These are phyloP conservation scores for Noccaea caerulescens DNA, from an alignment of 345 rosid genomes.

Conservation along the genomic window DNA sequence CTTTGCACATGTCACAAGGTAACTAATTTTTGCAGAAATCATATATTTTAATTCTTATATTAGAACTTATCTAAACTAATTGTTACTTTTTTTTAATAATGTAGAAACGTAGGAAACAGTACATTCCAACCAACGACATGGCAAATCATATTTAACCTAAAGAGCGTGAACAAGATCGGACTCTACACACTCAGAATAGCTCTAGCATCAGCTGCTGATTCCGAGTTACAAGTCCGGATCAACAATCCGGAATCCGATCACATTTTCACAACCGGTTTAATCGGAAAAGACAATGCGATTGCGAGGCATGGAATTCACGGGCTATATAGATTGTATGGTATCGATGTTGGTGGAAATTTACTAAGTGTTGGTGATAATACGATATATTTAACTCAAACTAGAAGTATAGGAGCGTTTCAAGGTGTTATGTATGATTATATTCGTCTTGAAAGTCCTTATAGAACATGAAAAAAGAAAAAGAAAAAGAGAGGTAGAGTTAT, in stretches of 20 bases:
- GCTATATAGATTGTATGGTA: slow-evolving; percentile 64
- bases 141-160: slow-evolving; percentile 63
- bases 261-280: slow-evolving; percentile 54
- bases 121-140: slow-evolving; percentile 65
- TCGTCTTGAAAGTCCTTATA: slow-evolving; percentile 62
- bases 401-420: slow-evolving; percentile 45
- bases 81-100: background rate
- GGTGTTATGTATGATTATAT: slow-evolving; percentile 90
- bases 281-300: slow-evolving; percentile 77
- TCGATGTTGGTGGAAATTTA: slow-evolving; percentile 46
- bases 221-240: slow-evolving; percentile 71
- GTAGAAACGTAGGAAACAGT: slow-evolving; percentile 54
- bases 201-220: slow-evolving; percentile 63
- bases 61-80: background rate
- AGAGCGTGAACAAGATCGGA: slow-evolving; percentile 40
- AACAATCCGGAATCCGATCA: slow-evolving; percentile 45
- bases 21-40: background rate
- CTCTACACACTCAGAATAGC: slow-evolving; percentile 70
- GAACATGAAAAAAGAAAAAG: background rate
- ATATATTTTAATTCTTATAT: background rate
- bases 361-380: slow-evolving; percentile 55
- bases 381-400: slow-evolving; percentile 68
- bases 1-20: slow-evolving; percentile 88
- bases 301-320: slow-evolving; percentile 94
- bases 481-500: background rate